Evolutionary conservation across 2,329 filamentous ascomycete genomes (phyloP).

Genomic region (Fusarium poae): DNA sequence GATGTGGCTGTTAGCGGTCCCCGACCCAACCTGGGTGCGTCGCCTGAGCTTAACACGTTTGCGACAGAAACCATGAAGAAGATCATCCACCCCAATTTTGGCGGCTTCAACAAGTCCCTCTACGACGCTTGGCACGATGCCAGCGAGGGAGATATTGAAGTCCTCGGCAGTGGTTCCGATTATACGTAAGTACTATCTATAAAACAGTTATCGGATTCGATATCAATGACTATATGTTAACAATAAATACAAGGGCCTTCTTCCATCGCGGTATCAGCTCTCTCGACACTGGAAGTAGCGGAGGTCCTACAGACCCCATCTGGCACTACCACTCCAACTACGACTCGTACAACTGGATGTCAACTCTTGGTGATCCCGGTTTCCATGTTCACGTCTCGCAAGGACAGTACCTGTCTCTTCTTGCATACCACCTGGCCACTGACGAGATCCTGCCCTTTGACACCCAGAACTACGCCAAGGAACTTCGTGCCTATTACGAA

Average conservation of each 20-base stretch:
- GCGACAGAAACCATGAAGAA: slow-evolving; percentile 72
- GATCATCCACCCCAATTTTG: slow-evolving; percentile 71
- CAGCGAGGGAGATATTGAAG: slow-evolving; percentile 57
- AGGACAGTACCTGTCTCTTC: slow-evolving; percentile 60
- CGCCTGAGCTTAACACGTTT: slow-evolving; percentile 76
- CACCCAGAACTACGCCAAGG: slow-evolving; percentile 56
- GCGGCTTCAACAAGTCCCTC: slow-evolving; percentile 58
- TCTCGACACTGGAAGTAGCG: slow-evolving; percentile 68
- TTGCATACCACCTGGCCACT: slow-evolving; percentile 56
- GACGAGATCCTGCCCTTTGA: slow-evolving; percentile 57
- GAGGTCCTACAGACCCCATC: slow-evolving; percentile 63
- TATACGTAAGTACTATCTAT: too few species aligned
- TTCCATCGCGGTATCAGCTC: slow-evolving; percentile 65
- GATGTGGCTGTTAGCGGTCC: slow-evolving; percentile 76
- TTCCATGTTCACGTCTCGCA: slow-evolving; percentile 72
- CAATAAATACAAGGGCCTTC: too few species aligned
- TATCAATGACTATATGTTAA: too few species aligned
- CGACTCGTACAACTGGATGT: slow-evolving; percentile 88
- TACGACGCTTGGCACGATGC: slow-evolving; percentile 58
- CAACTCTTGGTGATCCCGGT: slow-evolving; percentile 76
- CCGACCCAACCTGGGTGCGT: slow-evolving; percentile 68
- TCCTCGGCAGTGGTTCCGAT: slow-evolving; percentile 75
- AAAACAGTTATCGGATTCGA: too few species aligned
- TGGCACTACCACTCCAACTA: slow-evolving; percentile 89
- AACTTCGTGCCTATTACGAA: slow-evolving; percentile 56